These are phyloP conservation scores for Leccinum incarnatum DNA, from an alignment of 768 basidiomycete genomes.

Conservation along the genomic window DNA sequence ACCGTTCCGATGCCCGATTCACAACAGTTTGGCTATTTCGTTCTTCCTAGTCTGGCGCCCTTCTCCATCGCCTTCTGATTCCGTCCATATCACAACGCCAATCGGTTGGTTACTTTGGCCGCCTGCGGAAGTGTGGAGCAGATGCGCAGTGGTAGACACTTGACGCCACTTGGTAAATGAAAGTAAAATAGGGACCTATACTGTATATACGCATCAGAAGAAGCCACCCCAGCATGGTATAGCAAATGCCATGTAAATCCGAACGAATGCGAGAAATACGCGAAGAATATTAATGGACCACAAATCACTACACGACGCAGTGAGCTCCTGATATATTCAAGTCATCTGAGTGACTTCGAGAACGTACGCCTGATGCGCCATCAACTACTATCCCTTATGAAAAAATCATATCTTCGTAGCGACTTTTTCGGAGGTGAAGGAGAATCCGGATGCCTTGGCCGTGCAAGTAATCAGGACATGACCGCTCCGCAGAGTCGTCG, in stretches of 20 bases:
- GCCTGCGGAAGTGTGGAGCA: neutral
- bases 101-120: neutral
- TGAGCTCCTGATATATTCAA: neutral
- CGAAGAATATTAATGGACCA: neutral
- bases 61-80: neutral
- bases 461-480: constrained; percentile 39
- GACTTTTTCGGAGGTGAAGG: constrained; percentile 55
- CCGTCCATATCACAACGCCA: neutral
- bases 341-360: neutral
- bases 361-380: neutral
- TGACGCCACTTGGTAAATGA: no score
- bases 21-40: no score
- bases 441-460: constrained; percentile 42
- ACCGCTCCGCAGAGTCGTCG: constrained; percentile 35
- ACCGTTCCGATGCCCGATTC: no score
- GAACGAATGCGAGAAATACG: neutral
- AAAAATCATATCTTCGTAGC: constrained; percentile 20
- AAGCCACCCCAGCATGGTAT: neutral
- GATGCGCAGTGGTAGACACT: no score
- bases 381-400: neutral
- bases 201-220: no score
- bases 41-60: no score
- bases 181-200: no score
- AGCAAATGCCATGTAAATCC: neutral
- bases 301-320: neutral